Evolutionary conservation across 1,284 basidiomycete genomes (phyloP).

Genomic region (Stereum hirsutum): DNA sequence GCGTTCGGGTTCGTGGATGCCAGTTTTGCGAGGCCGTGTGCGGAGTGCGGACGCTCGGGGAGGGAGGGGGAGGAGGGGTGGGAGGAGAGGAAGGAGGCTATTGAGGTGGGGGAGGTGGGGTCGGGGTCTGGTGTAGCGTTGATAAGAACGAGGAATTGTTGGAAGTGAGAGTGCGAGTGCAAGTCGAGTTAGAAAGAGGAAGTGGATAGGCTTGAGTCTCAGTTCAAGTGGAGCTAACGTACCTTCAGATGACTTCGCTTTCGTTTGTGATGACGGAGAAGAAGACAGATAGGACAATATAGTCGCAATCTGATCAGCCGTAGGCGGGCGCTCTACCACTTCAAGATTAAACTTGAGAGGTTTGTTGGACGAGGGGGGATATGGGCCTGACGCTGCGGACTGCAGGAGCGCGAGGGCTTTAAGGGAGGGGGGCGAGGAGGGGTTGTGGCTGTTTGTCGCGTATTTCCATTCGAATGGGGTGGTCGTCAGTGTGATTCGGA

Average conservation of each 20-base stretch:
- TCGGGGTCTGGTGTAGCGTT: constrained; percentile 14
- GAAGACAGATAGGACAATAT: constrained; percentile 54
- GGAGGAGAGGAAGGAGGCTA: constrained; percentile 40
- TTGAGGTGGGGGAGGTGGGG: too few relatives aligned
- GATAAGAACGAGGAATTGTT: too few relatives aligned
- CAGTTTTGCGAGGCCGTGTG: constrained; percentile 38
- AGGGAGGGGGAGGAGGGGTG: constrained; percentile 39
- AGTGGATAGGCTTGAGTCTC: too few relatives aligned
- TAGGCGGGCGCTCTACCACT: constrained; percentile 61
- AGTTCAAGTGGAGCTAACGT: too few relatives aligned
- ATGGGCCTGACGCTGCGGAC: constrained; percentile 46
- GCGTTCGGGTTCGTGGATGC: constrained; percentile 44
- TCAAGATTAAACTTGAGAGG: constrained; percentile 65
- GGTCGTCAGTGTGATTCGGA: background rate
- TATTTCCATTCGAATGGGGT: background rate
- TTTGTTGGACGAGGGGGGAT: constrained; percentile 38
- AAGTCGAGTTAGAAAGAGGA: too few relatives aligned
- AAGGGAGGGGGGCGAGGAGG: constrained; percentile 51
- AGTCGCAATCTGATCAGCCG: constrained; percentile 53
- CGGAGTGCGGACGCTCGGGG: constrained; percentile 28
- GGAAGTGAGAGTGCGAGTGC: too few relatives aligned
- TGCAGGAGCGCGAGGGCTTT: constrained; percentile 51
- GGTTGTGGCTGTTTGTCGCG: constrained; percentile 41
- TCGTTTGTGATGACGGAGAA: too few relatives aligned
- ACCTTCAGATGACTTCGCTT: too few relatives aligned